Conservation (phyloP, 805 yeast species). For the Candida chauliodis region DNA sequence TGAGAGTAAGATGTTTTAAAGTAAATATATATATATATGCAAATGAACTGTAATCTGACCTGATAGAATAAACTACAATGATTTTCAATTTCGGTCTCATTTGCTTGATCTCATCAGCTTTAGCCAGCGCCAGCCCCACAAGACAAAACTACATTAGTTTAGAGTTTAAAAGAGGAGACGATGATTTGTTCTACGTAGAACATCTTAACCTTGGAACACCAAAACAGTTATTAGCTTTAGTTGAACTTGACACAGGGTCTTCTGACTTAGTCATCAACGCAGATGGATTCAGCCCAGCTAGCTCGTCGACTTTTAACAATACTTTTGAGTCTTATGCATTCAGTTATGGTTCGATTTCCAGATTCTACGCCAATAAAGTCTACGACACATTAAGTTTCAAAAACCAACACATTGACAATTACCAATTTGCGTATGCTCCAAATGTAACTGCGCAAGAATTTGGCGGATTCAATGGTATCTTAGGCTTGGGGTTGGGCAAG, state of each 20-base stretch:
- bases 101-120: neutral
- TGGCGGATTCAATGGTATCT: slow-evolving; percentile 11
- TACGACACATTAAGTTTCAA: slow-evolving; percentile 5
- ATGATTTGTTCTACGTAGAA: slow-evolving; percentile 11
- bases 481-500: slow-evolving; percentile 16
- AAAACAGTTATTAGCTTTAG: slow-evolving; percentile 8
- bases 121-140: slow-evolving; percentile 1
- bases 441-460: slow-evolving; percentile 1
- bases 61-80: no score
- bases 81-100: no score
- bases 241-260: slow-evolving; percentile 15
- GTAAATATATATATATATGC: no score
- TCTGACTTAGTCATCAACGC: slow-evolving; percentile 11
- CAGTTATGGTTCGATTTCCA: slow-evolving; percentile 3
- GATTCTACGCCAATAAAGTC: neutral
- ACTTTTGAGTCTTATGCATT: slow-evolving; percentile 3
- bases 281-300: neutral
- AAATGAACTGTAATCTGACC: no score
- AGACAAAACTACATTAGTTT: slow-evolving; percentile 2
- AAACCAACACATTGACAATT: slow-evolving; percentile 1
- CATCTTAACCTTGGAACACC: slow-evolving; percentile 14
- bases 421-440: slow-evolving; percentile 3
- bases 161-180: slow-evolving; percentile 3
- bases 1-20: no score
- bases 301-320: slow-evolving; percentile 11